A percentile compares a stretch with the other conserved stretches of the same genome.
Conservation (phyloP, 2,329 filamentous ascomycete species). For the Venturia asperata region DNA sequence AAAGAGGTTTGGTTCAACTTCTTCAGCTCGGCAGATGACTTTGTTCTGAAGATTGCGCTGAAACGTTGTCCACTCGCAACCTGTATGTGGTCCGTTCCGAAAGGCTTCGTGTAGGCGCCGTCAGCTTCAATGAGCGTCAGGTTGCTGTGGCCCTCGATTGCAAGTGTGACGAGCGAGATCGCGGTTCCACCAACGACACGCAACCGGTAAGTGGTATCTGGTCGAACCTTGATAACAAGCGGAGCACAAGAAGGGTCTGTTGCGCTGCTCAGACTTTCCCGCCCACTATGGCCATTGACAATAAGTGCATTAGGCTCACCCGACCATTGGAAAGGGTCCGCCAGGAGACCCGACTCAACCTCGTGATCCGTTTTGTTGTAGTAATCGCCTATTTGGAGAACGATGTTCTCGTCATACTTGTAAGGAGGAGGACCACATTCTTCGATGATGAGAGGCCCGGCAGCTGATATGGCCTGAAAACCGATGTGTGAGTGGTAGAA, state of each 20-base stretch:
- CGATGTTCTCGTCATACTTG: slow-evolving; percentile 54
- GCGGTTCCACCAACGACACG: slow-evolving; percentile 53
- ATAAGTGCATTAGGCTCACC: slow-evolving; percentile 53
- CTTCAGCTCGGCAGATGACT: slow-evolving; percentile 40
- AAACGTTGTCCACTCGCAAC: slow-evolving; percentile 55
- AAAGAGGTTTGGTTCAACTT: slow-evolving; percentile 33
- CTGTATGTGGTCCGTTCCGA: slow-evolving; percentile 45
- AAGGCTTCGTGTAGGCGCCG: slow-evolving; percentile 44
- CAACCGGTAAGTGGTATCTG: slow-evolving; percentile 54
- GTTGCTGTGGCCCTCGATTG: slow-evolving; percentile 50
- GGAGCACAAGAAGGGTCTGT: slow-evolving; percentile 37
- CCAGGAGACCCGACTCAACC: slow-evolving; percentile 46
- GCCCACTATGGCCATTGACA: slow-evolving; percentile 50
- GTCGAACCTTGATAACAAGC: slow-evolving; percentile 51
- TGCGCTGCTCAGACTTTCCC: slow-evolving; percentile 34
- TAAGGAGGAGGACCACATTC: slow-evolving; percentile 45
- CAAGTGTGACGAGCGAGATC: slow-evolving; percentile 48
- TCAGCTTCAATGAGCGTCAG: slow-evolving; percentile 57
- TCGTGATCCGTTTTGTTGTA: slow-evolving; percentile 48
- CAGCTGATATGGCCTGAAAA: slow-evolving; percentile 53
- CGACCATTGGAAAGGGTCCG: slow-evolving; percentile 48
- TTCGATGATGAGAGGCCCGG: slow-evolving; percentile 54
- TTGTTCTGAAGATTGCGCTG: slow-evolving; percentile 49
- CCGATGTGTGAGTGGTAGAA: slow-evolving; percentile 63
- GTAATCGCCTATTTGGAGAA: slow-evolving; percentile 50